Evolutionary conservation across 495 filamentous ascomycete genomes (phyloP).

Genomic region (Annulohypoxylon maeteangense): DNA sequence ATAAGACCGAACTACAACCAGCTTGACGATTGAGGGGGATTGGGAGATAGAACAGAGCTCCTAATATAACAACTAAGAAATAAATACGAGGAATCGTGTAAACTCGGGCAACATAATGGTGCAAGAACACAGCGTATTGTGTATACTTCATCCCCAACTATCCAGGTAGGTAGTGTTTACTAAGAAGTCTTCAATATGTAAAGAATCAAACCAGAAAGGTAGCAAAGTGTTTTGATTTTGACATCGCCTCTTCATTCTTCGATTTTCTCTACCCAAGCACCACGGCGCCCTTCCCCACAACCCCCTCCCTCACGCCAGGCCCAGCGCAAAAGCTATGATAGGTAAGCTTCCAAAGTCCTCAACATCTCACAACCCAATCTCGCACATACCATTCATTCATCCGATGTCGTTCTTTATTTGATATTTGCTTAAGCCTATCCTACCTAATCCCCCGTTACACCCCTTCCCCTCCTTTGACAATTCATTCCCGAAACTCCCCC

Average conservation of each 20-base stretch:
- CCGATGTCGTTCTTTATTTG: constrained; percentile 15
- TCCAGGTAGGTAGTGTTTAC: too few species aligned
- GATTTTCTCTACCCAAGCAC: not conserved
- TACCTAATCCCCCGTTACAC: not conserved
- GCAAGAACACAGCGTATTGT: too few species aligned
- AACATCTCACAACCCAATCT: not conserved
- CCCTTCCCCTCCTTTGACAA: not conserved
- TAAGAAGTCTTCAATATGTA: too few species aligned
- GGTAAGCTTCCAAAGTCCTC: not conserved
- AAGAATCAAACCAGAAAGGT: too few species aligned
- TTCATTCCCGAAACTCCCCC: constrained; percentile 26
- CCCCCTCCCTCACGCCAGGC: not conserved
- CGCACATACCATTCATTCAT: not conserved
- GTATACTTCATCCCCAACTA: too few species aligned
- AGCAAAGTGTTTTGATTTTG: not conserved
- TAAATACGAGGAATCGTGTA: too few species aligned
- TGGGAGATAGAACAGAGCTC: not conserved
- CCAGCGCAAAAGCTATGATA: not conserved
- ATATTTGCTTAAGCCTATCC: constrained; percentile 26
- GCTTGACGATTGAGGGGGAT: not conserved
- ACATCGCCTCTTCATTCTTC: not conserved
- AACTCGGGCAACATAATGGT: too few species aligned
- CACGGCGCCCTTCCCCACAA: not conserved
- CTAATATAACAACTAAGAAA: not conserved
- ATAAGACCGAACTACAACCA: not conserved